These are phyloP conservation scores for Saturnispora ahearnii DNA, from an alignment of 805 yeast species.

Conservation along the genomic window DNA sequence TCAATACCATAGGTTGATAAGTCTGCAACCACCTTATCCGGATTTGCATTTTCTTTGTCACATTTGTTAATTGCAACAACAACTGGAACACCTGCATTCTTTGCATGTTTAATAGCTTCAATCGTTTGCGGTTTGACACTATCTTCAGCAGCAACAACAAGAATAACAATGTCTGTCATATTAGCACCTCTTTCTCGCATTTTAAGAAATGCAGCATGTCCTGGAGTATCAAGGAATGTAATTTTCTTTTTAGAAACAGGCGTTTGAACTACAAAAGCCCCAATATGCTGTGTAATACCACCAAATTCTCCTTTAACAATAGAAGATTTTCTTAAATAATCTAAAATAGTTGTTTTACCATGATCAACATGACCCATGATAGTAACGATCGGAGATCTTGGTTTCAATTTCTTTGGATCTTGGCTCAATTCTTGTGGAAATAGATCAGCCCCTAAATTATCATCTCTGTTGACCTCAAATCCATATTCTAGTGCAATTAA, in stretches of 20 bases:
- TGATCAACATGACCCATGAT: slow-evolving; percentile 99
- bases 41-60: slow-evolving; percentile 68
- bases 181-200: slow-evolving; percentile 97
- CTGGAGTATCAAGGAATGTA: slow-evolving; percentile 94
- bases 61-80: slow-evolving; percentile 91
- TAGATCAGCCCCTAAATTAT: slow-evolving; percentile 49
- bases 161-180: slow-evolving; percentile 81
- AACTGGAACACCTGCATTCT: slow-evolving; percentile 68
- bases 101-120: slow-evolving; percentile 92
- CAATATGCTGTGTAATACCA: slow-evolving; percentile 96
- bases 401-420: slow-evolving; percentile 37
- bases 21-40: slow-evolving; percentile 71
- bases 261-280: slow-evolving; percentile 86
- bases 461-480: slow-evolving; percentile 50
- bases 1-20: slow-evolving; percentile 70
- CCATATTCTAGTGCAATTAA: slow-evolving; percentile 87
- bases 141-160: slow-evolving; percentile 96
- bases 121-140: slow-evolving; percentile 96
- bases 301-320: slow-evolving; percentile 84
- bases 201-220: slow-evolving; percentile 92
- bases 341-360: slow-evolving; percentile 92
- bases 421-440: slow-evolving; percentile 50
- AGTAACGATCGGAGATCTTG: slow-evolving; percentile 90
- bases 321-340: slow-evolving; percentile 73
- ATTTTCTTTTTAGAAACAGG: slow-evolving; percentile 66